Evolutionary conservation across 2,329 filamentous ascomycete species (phyloP).

Genomic region (Colletotrichum sublineola): DNA sequence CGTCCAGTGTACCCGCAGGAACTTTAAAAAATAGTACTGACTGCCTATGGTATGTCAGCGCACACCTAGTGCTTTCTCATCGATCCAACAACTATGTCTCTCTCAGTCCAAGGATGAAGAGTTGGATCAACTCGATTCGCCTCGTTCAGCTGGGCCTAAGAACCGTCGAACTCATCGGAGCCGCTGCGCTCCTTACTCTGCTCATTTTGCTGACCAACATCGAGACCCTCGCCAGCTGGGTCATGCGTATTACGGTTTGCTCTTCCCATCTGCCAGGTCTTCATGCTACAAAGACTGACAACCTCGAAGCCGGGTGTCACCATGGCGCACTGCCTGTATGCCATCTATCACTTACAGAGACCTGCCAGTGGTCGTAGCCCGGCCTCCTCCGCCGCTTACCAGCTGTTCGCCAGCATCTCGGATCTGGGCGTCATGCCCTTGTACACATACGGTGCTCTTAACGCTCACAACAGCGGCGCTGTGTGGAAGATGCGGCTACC

Average conservation of each 20-base stretch:
- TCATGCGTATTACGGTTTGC: constrained; percentile 82
- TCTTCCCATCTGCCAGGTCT: not conserved
- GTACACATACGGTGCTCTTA: constrained; percentile 68
- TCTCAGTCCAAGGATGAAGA: constrained; percentile 79
- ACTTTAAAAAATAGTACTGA: not conserved
- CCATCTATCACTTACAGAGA: constrained; percentile 82
- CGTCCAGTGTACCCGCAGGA: not conserved
- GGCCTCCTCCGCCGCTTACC: constrained; percentile 87
- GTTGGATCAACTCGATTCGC: constrained; percentile 77
- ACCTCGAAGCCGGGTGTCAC: constrained; percentile 78
- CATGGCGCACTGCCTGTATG: constrained; percentile 79
- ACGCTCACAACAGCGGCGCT: constrained; percentile 58
- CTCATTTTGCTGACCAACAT: constrained; percentile 82
- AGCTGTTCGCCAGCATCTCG: constrained; percentile 82
- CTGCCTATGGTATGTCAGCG: constrained; percentile 51
- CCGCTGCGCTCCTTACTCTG: constrained; percentile 78
- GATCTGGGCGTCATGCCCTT: constrained; percentile 72
- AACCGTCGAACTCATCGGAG: constrained; percentile 75
- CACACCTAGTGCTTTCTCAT: constrained; percentile 74
- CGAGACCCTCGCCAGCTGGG: constrained; percentile 75
- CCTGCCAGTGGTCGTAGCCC: constrained; percentile 79
- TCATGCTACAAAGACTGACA: constrained; percentile 42
- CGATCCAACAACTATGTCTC: constrained; percentile 71
- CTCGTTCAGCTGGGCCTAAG: constrained; percentile 78
- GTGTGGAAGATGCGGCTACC: constrained; percentile 78